Base-by-base conservation (phyloP, 148 eudicot genomes). In the Vaccinium darrowii region DNA sequence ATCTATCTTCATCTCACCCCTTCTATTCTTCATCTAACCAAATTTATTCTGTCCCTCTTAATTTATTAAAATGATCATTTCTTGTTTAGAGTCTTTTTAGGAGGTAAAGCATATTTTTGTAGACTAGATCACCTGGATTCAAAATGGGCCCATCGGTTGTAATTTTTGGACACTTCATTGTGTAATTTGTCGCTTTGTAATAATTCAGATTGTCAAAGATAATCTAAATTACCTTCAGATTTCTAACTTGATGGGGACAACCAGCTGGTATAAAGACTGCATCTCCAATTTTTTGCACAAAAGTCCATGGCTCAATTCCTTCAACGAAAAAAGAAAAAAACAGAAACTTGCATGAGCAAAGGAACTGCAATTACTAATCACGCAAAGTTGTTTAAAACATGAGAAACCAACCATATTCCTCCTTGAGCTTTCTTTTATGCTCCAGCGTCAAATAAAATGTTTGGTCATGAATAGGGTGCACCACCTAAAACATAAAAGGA, bases 271-370 rank as follows among this genome's bases (percentile, higher is more conserved):
- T 88, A 79, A 90, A 87, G 53, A 92, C 91, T 63, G 94, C 92
- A 76, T 92, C 94, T 50, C 92, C 94, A 8, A 88, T 86, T 54
- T 89, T 92, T 84, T 92, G 94, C 60, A 92, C 86, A 87, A 90
- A 88, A 82, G 94, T 92, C 92, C 94, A 92, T 15, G 94, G 89
- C 79, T 92, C 92, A 58, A 92, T 87, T 60, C 94, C 92, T 91
- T 53, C 57, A 53, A 53, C 16, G 3, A 9, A 53, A 53, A 53
- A 53, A 51, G 74, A 11, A 65, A 86, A 86, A 51, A 21, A 65
- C 2, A 33, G 82, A 16, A 86, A 69, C 23, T 19, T 14, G 7
- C 65, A 79, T 54, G 27, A 16, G 21, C 27, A 12, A 23, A 69
- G 18, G 51, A 75, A 51, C 30, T 79, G 16, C 39, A 82, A 25